These are phyloP conservation scores for Massarina eburnea DNA, from an alignment of 2,329 filamentous ascomycete species.

Conservation along the genomic window DNA sequence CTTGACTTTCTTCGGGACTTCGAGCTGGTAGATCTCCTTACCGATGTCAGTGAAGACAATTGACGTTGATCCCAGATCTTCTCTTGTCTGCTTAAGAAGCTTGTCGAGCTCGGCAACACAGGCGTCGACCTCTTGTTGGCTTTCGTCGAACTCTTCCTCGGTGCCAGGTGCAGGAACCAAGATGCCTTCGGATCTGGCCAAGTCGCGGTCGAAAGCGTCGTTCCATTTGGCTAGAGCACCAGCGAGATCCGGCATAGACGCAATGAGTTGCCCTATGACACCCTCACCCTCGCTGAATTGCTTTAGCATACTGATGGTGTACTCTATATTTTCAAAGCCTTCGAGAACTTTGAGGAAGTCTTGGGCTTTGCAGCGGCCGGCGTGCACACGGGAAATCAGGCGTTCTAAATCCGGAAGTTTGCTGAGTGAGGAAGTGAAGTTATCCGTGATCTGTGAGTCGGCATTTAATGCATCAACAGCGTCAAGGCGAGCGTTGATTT, in stretches of 20 bases:
- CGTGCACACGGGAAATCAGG: constrained; percentile 91
- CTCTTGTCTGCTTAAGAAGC: constrained; percentile 70
- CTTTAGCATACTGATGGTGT: constrained; percentile 79
- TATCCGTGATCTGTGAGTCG: constrained; percentile 76
- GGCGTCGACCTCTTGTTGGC: constrained; percentile 72
- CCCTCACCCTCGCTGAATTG: constrained; percentile 76
- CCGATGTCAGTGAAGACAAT: constrained; percentile 69
- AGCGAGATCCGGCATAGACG: constrained; percentile 81
- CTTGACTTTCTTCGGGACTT: constrained; percentile 82
- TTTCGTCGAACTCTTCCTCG: constrained; percentile 88
- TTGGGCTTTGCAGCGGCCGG: constrained; percentile 82
- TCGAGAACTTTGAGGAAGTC: constrained; percentile 94
- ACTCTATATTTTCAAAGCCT: constrained; percentile 96
- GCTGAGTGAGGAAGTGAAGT: constrained; percentile 83
- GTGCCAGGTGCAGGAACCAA: constrained; percentile 85
- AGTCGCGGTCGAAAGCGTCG: constrained; percentile 81
- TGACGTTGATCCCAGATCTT: constrained; percentile 71
- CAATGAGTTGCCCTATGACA: constrained; percentile 79
- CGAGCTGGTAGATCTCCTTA: constrained; percentile 96
- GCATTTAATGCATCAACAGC: constrained; percentile 91
- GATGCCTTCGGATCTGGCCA: constrained; percentile 76
- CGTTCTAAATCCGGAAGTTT: constrained; percentile 94
- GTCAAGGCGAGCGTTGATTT: constrained; percentile 91
- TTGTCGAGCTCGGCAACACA: constrained; percentile 73
- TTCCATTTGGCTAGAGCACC: constrained; percentile 81